Evolutionary conservation across 2,329 filamentous ascomycete genomes (phyloP).

Genomic region (Phoma sp.): DNA sequence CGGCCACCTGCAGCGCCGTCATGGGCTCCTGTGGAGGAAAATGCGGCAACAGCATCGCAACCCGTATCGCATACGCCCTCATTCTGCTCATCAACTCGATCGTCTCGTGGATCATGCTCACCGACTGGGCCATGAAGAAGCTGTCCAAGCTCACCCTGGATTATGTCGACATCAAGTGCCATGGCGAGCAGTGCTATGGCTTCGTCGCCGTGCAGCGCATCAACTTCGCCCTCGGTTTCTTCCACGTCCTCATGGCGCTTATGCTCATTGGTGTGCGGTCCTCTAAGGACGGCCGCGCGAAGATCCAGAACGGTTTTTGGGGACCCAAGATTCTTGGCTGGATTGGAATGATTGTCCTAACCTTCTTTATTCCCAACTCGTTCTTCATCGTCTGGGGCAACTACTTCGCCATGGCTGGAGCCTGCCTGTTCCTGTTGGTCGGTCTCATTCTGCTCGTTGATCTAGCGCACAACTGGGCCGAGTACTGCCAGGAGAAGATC

Average conservation of each 20-base stretch:
- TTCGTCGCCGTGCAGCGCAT: slow-evolving; percentile 97
- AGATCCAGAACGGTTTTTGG: slow-evolving; percentile 98
- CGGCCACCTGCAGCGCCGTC: slow-evolving; percentile 93
- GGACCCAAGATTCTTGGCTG: slow-evolving; percentile 92
- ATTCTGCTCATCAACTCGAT: slow-evolving; percentile 97
- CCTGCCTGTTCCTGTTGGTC: slow-evolving; percentile 91
- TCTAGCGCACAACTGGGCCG: slow-evolving; percentile 94
- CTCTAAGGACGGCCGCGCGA: slow-evolving; percentile 84
- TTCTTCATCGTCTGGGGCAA: slow-evolving; percentile 98
- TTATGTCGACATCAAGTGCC: slow-evolving; percentile 92
- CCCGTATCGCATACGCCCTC: slow-evolving; percentile 93
- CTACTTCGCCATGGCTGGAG: slow-evolving; percentile 85
- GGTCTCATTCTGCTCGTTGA: slow-evolving; percentile 93
- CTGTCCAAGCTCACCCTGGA: slow-evolving; percentile 89
- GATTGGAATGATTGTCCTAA: slow-evolving; percentile 84
- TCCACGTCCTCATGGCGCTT: slow-evolving; percentile 85
- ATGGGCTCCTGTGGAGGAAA: slow-evolving; percentile 90
- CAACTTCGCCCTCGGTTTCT: slow-evolving; percentile 94
- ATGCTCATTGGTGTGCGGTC: slow-evolving; percentile 85
- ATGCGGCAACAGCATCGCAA: slow-evolving; percentile 96
- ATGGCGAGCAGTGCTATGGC: slow-evolving; percentile 88
- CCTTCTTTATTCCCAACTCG: slow-evolving; percentile 91
- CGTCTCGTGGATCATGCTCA: slow-evolving; percentile 98
- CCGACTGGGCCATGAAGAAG: slow-evolving; percentile 96
- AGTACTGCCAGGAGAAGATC: slow-evolving; percentile 93